Evolutionary conservation across 129 eudicot species (phyloP), one percentile per base, ranked within the genome.

Genomic region (Flaveria sonorensis): DNA sequence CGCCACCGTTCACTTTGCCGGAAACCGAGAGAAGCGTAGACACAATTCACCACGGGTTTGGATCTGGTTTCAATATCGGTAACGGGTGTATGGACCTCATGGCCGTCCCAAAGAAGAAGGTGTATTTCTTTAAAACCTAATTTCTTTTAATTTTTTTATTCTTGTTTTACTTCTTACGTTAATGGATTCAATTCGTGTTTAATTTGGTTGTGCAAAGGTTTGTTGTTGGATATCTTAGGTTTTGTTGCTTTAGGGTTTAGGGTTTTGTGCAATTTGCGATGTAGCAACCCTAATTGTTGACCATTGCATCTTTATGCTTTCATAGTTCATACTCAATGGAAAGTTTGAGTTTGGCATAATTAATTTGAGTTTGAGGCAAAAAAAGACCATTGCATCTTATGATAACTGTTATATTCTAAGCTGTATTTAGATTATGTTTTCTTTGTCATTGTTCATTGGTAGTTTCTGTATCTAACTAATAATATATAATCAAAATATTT

Each of bases 91-190:
- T 89, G 85, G 96, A 89, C 39, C 67, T 60, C 67, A 60, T 60
- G 67, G 79, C 92, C 28, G 96, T 89, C 11, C 96, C 96, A 24
- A 89, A 87, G 48, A 89, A 87, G 63, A 89, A 61, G 85, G 86
- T 23, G 11, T 20, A 16, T 62, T 36, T 9, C 7, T 36, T 36
- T 0, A 36, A 36, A 36, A 36, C 7, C 40, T 36, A 4, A 36
- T 36, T 36, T 36, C 1, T 36, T 36, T 0, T 4, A 36, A 36
- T 7, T 36, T 36, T 36, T 36, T 6, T 1, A 36, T 36, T 36
- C 5, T 7, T 36, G 40, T 26, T 70, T 23, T 46, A 21, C 13
- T 45, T 23, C 13, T 48, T 48, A 15, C 2, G 45, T 26, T 62
- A 28, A 26, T 23, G 20, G 30, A 28, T 42, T 45, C 0, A 26